Evolutionary conservation across 345 rosid species (phyloP).

Genomic region (Eucalyptus curtisii): DNA sequence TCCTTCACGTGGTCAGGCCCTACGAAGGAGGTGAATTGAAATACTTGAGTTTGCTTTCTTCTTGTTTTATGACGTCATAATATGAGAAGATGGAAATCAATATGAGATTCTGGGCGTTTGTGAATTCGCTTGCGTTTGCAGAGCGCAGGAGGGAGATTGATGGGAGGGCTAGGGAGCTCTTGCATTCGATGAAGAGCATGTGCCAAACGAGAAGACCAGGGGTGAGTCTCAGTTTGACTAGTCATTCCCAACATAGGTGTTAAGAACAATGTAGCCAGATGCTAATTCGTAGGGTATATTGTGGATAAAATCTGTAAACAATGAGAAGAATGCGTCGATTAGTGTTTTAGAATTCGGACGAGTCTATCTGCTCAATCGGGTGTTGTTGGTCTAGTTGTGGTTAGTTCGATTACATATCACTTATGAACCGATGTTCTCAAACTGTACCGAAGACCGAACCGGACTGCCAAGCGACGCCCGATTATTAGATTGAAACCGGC

Average conservation of each 20-base stretch:
- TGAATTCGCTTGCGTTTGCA: constrained; percentile 9
- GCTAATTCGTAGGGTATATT: not conserved
- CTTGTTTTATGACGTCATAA: not conserved
- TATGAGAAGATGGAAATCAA: not conserved
- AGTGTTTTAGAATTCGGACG: not conserved
- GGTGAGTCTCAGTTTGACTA: constrained; percentile 23
- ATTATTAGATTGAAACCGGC: not conserved
- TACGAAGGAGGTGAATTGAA: constrained; percentile 19
- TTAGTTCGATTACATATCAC: not conserved
- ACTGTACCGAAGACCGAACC: not conserved
- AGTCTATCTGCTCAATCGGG: not conserved
- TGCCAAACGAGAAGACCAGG: constrained; percentile 61
- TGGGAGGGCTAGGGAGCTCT: constrained; percentile 32
- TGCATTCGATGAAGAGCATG: constrained; percentile 41
- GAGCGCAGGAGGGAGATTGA: constrained; percentile 18
- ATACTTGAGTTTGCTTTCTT: not conserved
- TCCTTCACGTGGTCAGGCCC: constrained; percentile 39
- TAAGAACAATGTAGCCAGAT: not conserved
- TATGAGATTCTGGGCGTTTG: not conserved
- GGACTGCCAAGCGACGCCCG: not conserved
- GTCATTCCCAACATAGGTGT: not conserved
- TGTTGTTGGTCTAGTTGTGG: not conserved
- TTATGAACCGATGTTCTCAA: not conserved
- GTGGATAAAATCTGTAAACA: not conserved
- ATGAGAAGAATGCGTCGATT: not conserved